Evolutionary conservation across 2,329 filamentous ascomycete genomes (phyloP).

Genomic region (Metarhizium sp.): DNA sequence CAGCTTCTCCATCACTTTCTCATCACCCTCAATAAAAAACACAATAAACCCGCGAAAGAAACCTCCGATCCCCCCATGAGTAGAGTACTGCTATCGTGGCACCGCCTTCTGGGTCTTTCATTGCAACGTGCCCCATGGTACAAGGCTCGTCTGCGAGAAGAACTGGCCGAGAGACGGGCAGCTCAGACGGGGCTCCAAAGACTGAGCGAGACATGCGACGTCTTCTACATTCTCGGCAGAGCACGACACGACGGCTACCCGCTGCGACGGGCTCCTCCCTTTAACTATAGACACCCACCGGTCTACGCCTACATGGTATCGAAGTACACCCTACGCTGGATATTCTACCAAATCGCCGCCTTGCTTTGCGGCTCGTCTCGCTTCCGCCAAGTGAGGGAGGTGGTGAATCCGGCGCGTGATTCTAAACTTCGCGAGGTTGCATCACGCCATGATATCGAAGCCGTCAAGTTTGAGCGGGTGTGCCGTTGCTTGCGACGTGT

Average conservation of each 20-base stretch:
- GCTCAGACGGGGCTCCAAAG: constrained; percentile 20
- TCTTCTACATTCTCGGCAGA: constrained; percentile 31
- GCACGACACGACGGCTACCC: constrained; percentile 27
- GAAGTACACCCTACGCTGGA: constrained; percentile 33
- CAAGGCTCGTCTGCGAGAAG: constrained; percentile 26
- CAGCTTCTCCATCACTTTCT: background rate
- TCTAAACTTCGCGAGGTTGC: constrained; percentile 25
- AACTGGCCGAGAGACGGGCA: constrained; percentile 23
- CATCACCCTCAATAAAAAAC: background rate
- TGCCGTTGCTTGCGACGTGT: constrained; percentile 16
- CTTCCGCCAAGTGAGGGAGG: constrained; percentile 24
- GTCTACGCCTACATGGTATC: constrained; percentile 31
- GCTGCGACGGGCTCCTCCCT: constrained; percentile 17
- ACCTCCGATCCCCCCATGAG: background rate
- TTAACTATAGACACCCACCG: constrained; percentile 12
- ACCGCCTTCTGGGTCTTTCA: constrained; percentile 15
- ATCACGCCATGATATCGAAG: constrained; percentile 26
- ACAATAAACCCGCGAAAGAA: background rate
- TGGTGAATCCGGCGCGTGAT: constrained; percentile 33
- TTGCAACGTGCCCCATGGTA: constrained; percentile 28
- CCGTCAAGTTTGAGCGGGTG: constrained; percentile 18
- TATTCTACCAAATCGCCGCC: constrained; percentile 28
- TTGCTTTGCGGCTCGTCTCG: constrained; percentile 17
- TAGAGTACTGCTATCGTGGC: constrained; percentile 6
- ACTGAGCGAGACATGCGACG: constrained; percentile 35